Percentiles rank a stretch among this genome's conserved stretches.
Conservation (phyloP, 495 filamentous ascomycete genomes). For the Xylaria venustula region DNA sequence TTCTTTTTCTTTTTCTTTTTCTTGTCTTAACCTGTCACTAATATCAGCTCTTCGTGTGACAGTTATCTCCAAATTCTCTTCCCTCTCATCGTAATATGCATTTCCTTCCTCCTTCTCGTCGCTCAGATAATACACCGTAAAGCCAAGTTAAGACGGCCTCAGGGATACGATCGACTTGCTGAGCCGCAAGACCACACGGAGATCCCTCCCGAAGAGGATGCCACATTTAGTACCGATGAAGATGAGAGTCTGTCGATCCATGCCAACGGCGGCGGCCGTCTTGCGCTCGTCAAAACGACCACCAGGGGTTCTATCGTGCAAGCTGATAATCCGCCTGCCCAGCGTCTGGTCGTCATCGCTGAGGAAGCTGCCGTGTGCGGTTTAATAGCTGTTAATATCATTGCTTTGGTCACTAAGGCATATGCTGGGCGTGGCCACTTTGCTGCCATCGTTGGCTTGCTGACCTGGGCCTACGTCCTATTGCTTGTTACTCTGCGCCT, state of each 20-base stretch:
- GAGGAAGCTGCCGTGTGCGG: constrained; percentile 75
- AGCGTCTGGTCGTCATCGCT: constrained; percentile 63
- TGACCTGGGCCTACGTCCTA: constrained; percentile 80
- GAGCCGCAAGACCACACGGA: constrained; percentile 46
- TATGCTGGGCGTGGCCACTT: constrained; percentile 34
- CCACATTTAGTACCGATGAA: constrained; percentile 57
- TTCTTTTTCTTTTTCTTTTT: not conserved
- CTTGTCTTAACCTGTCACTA: constrained; percentile 16
- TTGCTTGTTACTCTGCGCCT: constrained; percentile 72
- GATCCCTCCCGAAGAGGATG: constrained; percentile 44
- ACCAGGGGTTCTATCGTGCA: constrained; percentile 66
- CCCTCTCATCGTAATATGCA: constrained; percentile 66
- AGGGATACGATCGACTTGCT: constrained; percentile 50
- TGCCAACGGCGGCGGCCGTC: constrained; percentile 40
- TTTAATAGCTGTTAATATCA: constrained; percentile 64
- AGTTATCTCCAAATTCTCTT: constrained; percentile 85
- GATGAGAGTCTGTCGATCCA: constrained; percentile 57
- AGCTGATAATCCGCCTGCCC: constrained; percentile 72
- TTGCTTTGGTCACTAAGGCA: constrained; percentile 51
- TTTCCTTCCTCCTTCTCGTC: constrained; percentile 68
- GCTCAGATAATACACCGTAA: constrained; percentile 51
- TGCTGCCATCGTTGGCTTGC: constrained; percentile 63
- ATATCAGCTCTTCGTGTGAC: constrained; percentile 18
- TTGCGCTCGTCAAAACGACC: constrained; percentile 61
- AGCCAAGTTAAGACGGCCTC: constrained; percentile 43